Percentiles rank a stretch among this genome's conserved stretches.
These are phyloP conservation scores for Wickerhamiella dianesei DNA, from an alignment of 805 yeast species.

Conservation along the genomic window DNA sequence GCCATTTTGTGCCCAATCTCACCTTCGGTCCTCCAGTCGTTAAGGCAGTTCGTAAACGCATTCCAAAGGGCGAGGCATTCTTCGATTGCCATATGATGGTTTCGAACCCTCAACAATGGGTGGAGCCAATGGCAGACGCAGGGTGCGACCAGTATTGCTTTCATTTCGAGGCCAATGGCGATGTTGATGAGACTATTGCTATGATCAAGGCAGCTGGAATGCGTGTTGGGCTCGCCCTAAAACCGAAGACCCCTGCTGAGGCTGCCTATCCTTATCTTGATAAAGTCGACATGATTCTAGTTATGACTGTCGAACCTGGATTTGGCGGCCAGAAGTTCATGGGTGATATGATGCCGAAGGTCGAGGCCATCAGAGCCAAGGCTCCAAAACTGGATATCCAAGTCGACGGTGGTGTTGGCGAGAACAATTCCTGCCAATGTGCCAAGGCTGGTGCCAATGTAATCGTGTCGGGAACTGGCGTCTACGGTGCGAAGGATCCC, in stretches of 20 bases:
- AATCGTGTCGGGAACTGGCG: constrained; percentile 93
- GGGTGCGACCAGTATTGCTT: constrained; percentile 96
- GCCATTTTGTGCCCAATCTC: constrained; percentile 94
- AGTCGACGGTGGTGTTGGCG: constrained; percentile 93
- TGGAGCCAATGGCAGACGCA: constrained; percentile 75
- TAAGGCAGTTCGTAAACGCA: constrained; percentile 54
- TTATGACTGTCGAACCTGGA: constrained; percentile 99
- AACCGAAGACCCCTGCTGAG: constrained; percentile 84
- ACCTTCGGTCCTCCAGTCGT: constrained; percentile 89
- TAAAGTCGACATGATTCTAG: constrained; percentile 80
- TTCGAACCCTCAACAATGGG: constrained; percentile 81
- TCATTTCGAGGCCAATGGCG: constrained; percentile 78
- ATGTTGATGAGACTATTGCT: constrained; percentile 59
- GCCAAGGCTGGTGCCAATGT: constrained; percentile 98
- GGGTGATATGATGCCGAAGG: constrained; percentile 95
- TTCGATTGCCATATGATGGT: constrained; percentile 99
- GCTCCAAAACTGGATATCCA: constrained; percentile 77
- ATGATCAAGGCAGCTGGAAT: constrained; percentile 69
- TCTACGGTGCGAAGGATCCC: constrained; percentile 76
- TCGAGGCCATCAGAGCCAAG: constrained; percentile 52
- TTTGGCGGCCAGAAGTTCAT: constrained; percentile 97
- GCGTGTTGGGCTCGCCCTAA: constrained; percentile 87
- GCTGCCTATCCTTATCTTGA: constrained; percentile 64
- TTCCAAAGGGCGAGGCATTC: constrained; percentile 53
- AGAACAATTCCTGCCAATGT: constrained; percentile 69